Evolutionary conservation across 352 stramenopile genomes (phyloP).

Genomic region (Blastocystis sp.): DNA sequence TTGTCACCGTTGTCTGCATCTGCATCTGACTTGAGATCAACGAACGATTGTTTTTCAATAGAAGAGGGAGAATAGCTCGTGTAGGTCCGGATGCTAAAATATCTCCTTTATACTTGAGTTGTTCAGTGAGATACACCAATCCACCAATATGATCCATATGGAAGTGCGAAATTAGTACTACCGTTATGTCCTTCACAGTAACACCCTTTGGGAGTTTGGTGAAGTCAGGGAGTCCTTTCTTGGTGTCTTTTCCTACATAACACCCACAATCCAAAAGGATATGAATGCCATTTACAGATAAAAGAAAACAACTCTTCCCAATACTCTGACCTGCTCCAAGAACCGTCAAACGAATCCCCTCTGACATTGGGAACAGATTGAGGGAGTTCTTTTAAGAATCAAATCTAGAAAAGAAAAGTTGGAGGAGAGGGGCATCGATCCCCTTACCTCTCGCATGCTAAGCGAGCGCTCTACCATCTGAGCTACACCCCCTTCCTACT

Average conservation of each 20-base stretch:
- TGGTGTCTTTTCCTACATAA: constrained; percentile 47
- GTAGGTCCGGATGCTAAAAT: constrained; percentile 21
- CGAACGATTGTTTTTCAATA: constrained; percentile 34
- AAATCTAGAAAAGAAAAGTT: constrained; percentile 40
- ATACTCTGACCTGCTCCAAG: constrained; percentile 54
- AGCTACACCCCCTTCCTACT: constrained; percentile 48
- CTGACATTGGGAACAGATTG: neutral
- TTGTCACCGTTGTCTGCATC: neutral
- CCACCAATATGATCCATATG: constrained; percentile 56
- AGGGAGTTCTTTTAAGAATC: neutral
- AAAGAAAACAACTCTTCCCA: constrained; percentile 54
- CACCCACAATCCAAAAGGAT: constrained; percentile 33
- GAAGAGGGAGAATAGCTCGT: neutral
- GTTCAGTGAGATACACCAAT: constrained; percentile 45
- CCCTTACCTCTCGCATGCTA: constrained; percentile 63
- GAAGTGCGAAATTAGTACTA: constrained; percentile 48
- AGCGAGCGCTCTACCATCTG: constrained; percentile 62
- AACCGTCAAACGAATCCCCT: constrained; percentile 4
- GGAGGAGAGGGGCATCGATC: constrained; percentile 62
- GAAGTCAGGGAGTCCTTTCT: constrained; percentile 46
- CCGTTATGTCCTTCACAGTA: constrained; percentile 42
- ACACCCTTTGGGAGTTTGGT: constrained; percentile 21
- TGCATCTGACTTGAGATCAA: constrained; percentile 21
- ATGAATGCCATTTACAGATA: constrained; percentile 23
- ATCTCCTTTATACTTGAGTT: constrained; percentile 32